Conservation (phyloP, 345 rosid genomes). For the Eutrema japonicum region DNA sequence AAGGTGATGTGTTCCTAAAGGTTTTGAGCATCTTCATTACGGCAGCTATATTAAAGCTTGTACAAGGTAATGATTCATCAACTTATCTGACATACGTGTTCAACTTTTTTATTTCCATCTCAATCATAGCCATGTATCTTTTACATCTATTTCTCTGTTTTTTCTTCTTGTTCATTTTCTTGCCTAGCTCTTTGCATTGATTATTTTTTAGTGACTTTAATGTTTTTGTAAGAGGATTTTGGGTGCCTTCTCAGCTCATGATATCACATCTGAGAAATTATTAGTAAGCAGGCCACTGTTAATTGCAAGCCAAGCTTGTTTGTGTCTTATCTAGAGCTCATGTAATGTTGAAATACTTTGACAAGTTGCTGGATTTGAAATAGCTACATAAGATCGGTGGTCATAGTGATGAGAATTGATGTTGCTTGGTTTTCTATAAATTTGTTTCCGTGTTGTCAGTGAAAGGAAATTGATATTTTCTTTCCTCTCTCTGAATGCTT, state of each 20-base stretch:
- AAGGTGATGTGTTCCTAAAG: slow-evolving; percentile 58
- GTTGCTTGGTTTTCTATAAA: too few relatives aligned
- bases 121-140: background rate
- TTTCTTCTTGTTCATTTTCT: background rate
- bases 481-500: slow-evolving; percentile 20
- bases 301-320: too few relatives aligned
- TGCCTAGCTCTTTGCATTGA: background rate
- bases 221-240: too few relatives aligned
- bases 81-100: slow-evolving; percentile 9
- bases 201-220: too few relatives aligned
- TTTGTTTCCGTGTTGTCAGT: slow-evolving; percentile 9
- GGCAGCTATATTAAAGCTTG: slow-evolving; percentile 63
- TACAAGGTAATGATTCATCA: slow-evolving; percentile 50
- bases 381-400: too few relatives aligned
- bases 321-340: too few relatives aligned
- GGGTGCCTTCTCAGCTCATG: too few relatives aligned
- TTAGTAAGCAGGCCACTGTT: too few relatives aligned
- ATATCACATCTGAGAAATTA: too few relatives aligned
- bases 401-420: too few relatives aligned
- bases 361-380: too few relatives aligned
- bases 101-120: background rate
- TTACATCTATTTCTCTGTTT: background rate
- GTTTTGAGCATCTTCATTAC: slow-evolving; percentile 72
- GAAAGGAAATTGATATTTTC: background rate
- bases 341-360: too few relatives aligned